phyloP scores from a whole-genome alignment of 805 yeast species.

The Torulaspora maleeae region DNA sequence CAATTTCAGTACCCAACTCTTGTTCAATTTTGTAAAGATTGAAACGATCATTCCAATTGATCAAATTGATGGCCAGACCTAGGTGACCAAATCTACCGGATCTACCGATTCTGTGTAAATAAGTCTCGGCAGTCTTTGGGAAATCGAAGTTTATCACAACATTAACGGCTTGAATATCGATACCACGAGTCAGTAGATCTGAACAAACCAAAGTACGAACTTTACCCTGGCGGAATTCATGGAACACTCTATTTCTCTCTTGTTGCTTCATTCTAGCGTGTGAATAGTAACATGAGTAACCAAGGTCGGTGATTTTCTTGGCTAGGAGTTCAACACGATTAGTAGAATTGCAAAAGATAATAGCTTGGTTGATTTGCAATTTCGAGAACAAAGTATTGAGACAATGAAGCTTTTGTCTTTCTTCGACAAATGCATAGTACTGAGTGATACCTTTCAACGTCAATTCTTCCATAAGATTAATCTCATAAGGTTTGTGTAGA shows the following conservation, averaged over 20 bases:
- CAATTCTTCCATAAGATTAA: constrained; percentile 95
- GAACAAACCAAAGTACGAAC: constrained; percentile 97
- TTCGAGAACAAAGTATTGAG: constrained; percentile 91
- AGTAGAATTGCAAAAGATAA: constrained; percentile 95
- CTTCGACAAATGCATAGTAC: constrained; percentile 97
- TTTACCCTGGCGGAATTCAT: constrained; percentile 96
- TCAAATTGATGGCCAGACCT: constrained; percentile 94
- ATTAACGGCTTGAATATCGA: constrained; percentile 97
- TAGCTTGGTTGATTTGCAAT: constrained; percentile 92
- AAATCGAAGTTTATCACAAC: constrained; percentile 97
- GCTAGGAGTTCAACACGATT: constrained; percentile 94
- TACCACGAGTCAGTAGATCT: constrained; percentile 94
- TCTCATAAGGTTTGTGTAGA: constrained; percentile 87
- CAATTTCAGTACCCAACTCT: constrained; percentile 94
- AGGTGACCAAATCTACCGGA: constrained; percentile 98
- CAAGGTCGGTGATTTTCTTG: constrained; percentile 91
- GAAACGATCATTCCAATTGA: constrained; percentile 95
- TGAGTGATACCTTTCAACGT: constrained; percentile 95
- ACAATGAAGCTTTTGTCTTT: constrained; percentile 92
- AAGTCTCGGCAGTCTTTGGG: constrained; percentile 97
- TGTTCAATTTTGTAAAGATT: constrained; percentile 92
- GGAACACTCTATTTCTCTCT: constrained; percentile 96
- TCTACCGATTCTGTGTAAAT: constrained; percentile 97
- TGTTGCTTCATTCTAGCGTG: constrained; percentile 98
- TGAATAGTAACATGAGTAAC: constrained; percentile 93